Evolutionary conservation across 2,329 filamentous ascomycete species (phyloP).

Genomic region (Fusarium fracticaudum): DNA sequence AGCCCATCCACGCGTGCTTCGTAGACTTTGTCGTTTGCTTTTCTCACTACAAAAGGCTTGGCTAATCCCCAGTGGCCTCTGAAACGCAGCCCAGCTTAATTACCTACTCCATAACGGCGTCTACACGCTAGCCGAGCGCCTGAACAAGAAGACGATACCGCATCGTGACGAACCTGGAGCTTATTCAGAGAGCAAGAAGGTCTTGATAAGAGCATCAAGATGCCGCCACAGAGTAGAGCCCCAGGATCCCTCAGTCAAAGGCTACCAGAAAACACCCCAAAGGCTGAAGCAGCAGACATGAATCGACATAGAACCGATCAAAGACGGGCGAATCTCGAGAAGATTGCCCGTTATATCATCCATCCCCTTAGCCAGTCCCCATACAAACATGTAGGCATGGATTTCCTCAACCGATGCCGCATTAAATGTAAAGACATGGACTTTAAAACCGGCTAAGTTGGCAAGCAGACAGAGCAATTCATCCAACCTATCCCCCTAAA

Average conservation of each 20-base stretch:
- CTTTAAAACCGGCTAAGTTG: not conserved
- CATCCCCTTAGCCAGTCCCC: not conserved
- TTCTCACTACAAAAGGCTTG: too few relatives aligned
- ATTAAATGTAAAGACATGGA: not conserved
- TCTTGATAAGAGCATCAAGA: not conserved
- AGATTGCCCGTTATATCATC: not conserved
- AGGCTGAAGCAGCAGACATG: not conserved
- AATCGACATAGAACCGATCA: not conserved
- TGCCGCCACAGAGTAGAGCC: not conserved
- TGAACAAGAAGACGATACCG: not conserved
- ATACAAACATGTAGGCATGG: not conserved
- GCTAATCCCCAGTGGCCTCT: not conserved
- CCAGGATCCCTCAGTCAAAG: not conserved
- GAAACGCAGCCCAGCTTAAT: not conserved
- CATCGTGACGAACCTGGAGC: not conserved
- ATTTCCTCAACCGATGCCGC: not conserved
- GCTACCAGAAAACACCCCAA: not conserved
- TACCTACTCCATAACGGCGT: not conserved
- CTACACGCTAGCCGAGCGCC: not conserved
- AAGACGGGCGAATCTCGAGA: not conserved
- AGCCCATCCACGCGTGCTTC: not conserved
- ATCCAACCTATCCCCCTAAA: not conserved
- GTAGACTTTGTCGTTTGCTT: not conserved
- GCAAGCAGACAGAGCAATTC: not conserved
- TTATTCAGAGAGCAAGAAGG: not conserved